Evolutionary conservation across 306 rosid genomes (phyloP).

Genomic region (Macrotyloma uniflorum): DNA sequence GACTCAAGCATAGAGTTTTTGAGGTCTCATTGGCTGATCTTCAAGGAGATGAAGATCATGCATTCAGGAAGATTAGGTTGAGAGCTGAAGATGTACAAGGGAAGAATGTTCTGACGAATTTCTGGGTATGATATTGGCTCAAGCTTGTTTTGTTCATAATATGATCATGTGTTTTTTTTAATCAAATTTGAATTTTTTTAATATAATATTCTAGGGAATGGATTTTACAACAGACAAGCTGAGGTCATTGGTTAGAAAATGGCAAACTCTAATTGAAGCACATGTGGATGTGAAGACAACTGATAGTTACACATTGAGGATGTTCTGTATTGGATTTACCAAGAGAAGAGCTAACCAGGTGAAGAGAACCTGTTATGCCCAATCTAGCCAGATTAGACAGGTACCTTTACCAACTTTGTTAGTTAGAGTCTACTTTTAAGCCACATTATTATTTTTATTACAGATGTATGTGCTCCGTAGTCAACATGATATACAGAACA

Average conservation of each 20-base stretch:
- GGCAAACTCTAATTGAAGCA: slow-evolving; percentile 94
- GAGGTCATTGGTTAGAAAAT: slow-evolving; percentile 85
- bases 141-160: background rate
- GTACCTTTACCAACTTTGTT: slow-evolving; percentile 35
- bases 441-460: no score
- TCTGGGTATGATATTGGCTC: slow-evolving; percentile 65
- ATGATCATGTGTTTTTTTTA: background rate
- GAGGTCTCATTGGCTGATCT: slow-evolving; percentile 96
- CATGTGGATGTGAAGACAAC: slow-evolving; percentile 95
- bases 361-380: slow-evolving; percentile 95
- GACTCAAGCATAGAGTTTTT: slow-evolving; percentile 93
- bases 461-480: no score
- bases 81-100: slow-evolving; percentile 98
- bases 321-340: slow-evolving; percentile 97
- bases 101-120: slow-evolving; percentile 82
- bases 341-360: slow-evolving; percentile 82
- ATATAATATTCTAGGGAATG: slow-evolving; percentile 63
- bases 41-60: slow-evolving; percentile 90
- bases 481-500: no score
- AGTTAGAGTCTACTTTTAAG: background rate
- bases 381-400: slow-evolving; percentile 88
- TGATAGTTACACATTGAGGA: slow-evolving; percentile 72
- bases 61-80: slow-evolving; percentile 91
- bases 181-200: background rate
- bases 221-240: slow-evolving; percentile 86